Evolutionary conservation across 148 eudicot species (phyloP), one percentile per base, ranked within the genome.

Genomic region (Spergularia bocconei): DNA sequence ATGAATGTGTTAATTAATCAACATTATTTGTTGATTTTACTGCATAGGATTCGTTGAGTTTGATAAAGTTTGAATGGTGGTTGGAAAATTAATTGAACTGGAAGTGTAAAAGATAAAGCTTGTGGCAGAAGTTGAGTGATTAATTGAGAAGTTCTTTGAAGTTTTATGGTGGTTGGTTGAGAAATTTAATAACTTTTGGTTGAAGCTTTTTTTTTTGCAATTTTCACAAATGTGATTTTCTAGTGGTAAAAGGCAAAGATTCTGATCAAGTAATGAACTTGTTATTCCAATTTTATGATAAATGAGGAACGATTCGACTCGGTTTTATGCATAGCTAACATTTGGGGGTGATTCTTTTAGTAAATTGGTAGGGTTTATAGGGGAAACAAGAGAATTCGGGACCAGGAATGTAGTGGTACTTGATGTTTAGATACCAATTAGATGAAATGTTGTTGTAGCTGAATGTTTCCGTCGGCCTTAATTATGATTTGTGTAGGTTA

Each of bases 151-250:
- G 17, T 38, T 65, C 11, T 1, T 3, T 62, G 1, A 1, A 52
- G 69, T 67, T 67, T 67, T 4, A 21, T 67, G 56, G 38, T 73
- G 67, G 76, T 50, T 73, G 67, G 76, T 50, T 71, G 48, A 71
- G 44, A 69, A 39, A 57, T 71, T 19, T 12, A 64, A 64, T 64
- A 64, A 39, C 68, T 64, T 6, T 21, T 4, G 66, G 3, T 67
- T 50, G 29, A 21, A 48, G 6, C 9, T 20, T 10, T 44, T 29
- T 29, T n/a, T n/a, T 29, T 29, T 2, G 25, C 25, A 29, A 29
- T 29, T 29, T 29, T 3, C 36, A 2, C 36, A 1, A 2, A 2
- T 29, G 36, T 29, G 36, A 29, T 29, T 2, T 29, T 29, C 36
- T 29, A 23, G 36, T 29, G 36, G 36, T 29, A 29, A 29, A 29